A percentile compares a stretch with the other conserved stretches of the same genome.
These are phyloP conservation scores for Xylaria grammica DNA, from an alignment of 495 filamentous ascomycete genomes.

Conservation along the genomic window DNA sequence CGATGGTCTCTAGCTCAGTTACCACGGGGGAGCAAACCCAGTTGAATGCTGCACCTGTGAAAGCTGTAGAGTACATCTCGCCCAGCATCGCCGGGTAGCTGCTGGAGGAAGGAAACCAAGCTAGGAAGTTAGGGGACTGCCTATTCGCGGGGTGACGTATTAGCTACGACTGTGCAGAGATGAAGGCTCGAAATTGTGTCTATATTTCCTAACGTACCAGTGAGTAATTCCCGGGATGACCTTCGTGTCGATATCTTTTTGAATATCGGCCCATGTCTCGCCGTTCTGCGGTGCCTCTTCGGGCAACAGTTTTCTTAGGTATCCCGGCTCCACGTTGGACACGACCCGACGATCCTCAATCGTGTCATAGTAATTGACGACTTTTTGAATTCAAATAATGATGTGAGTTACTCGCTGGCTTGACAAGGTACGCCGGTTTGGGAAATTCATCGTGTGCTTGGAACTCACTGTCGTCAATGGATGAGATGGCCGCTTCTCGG, in stretches of 20 bases:
- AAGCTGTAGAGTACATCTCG: conserved; percentile 88
- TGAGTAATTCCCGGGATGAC: conserved; percentile 96
- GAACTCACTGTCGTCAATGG: conserved; percentile 83
- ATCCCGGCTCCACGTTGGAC: conserved; percentile 82
- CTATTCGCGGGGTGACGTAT: conserved; percentile 35
- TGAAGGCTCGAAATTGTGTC: not conserved
- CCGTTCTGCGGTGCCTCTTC: conserved; percentile 70
- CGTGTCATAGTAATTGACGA: conserved; percentile 81
- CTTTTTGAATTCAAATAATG: conserved; percentile 47
- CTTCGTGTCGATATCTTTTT: conserved; percentile 81
- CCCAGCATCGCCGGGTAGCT: conserved; percentile 89
- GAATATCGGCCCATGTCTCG: conserved; percentile 81
- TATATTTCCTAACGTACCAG: conserved; percentile 60
- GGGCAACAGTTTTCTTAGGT: conserved; percentile 81
- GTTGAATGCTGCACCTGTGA: conserved; percentile 92
- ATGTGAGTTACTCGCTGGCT: not conserved
- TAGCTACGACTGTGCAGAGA: not conserved
- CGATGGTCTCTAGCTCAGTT: conserved; percentile 95
- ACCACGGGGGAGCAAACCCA: conserved; percentile 95
- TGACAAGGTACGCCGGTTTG: not conserved
- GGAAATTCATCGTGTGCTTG: not conserved
- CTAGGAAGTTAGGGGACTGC: conserved; percentile 94
- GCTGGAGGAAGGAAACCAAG: conserved; percentile 86
- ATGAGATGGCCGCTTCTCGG: conserved; percentile 76
- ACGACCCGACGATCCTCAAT: conserved; percentile 74